Evolutionary conservation across 2,329 filamentous ascomycete genomes (phyloP).

Genomic region (Nemania sp.): DNA sequence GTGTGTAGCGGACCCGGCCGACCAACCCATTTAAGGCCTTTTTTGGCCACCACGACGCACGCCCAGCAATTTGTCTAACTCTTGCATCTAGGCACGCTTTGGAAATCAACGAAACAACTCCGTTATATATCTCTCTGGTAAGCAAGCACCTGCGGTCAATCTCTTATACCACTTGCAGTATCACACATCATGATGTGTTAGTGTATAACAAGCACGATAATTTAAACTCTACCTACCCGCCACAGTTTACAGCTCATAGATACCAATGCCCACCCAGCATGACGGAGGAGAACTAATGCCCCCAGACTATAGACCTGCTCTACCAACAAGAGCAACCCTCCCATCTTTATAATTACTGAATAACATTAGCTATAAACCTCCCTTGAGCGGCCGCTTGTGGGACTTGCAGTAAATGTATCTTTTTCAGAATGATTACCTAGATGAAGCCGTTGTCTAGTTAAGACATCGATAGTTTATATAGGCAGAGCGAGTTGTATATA

Average conservation of each 20-base stretch:
- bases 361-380: background rate
- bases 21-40: constrained; percentile 20
- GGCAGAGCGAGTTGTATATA: no score
- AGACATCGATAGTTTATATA: background rate
- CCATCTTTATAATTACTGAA: background rate
- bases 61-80: constrained; percentile 15
- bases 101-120: background rate
- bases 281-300: constrained; percentile 9
- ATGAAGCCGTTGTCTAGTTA: no score
- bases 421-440: no score
- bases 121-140: background rate
- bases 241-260: background rate
- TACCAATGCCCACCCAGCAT: background rate
- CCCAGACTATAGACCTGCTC: background rate
- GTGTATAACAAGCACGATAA: background rate
- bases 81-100: background rate
- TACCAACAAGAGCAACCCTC: background rate
- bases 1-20: constrained; percentile 32
- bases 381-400: background rate
- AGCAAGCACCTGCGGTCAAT: background rate
- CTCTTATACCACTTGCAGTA: background rate
- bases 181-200: background rate
- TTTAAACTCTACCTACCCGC: background rate
- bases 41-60: constrained; percentile 21
- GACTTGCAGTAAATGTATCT: background rate